A percentile compares a stretch with the other conserved stretches of the same genome.
Conservation (phyloP, 352 stramenopile species). For the Peronospora belbahrii region DNA sequence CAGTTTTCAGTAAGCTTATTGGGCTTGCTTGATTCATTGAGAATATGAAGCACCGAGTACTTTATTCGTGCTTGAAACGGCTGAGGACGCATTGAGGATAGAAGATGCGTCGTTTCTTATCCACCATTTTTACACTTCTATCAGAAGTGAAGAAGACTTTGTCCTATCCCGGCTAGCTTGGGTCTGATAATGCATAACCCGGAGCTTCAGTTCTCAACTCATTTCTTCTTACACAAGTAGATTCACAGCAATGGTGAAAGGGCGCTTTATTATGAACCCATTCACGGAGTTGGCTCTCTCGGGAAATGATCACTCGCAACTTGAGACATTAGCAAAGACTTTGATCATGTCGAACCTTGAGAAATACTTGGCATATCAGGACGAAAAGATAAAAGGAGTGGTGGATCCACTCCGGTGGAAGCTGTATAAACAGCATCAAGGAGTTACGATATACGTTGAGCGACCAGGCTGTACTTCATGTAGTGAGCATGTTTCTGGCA, state of each 20-base stretch:
- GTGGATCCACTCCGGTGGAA: constrained; percentile 30
- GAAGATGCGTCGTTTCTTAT: constrained; percentile 1
- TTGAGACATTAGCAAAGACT: constrained; percentile 16
- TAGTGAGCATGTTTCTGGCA: constrained; percentile 8
- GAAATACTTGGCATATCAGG: constrained; percentile 13
- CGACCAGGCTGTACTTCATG: constrained; percentile 6
- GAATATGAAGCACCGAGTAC: background rate
- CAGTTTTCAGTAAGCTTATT: too few relatives aligned
- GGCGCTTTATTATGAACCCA: constrained; percentile 15
- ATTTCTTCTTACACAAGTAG: background rate
- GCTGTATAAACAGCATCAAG: constrained; percentile 31
- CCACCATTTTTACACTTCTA: background rate
- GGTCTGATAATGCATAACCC: background rate
- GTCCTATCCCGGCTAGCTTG: too few relatives aligned
- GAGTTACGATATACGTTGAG: constrained; percentile 24
- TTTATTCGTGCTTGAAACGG: background rate
- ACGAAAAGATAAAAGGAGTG: constrained; percentile 10
- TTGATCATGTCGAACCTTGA: constrained; percentile 20
- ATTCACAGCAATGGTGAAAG: background rate
- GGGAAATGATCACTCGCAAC: constrained; percentile 8
- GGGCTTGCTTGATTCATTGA: background rate
- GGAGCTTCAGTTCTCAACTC: constrained; percentile 6
- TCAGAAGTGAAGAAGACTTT: background rate
- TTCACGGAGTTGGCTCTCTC: constrained; percentile 18
- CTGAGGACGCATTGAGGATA: background rate